Base-by-base conservation (phyloP, 352 stramenopile species). In the Phytopythium boreale region DNA sequence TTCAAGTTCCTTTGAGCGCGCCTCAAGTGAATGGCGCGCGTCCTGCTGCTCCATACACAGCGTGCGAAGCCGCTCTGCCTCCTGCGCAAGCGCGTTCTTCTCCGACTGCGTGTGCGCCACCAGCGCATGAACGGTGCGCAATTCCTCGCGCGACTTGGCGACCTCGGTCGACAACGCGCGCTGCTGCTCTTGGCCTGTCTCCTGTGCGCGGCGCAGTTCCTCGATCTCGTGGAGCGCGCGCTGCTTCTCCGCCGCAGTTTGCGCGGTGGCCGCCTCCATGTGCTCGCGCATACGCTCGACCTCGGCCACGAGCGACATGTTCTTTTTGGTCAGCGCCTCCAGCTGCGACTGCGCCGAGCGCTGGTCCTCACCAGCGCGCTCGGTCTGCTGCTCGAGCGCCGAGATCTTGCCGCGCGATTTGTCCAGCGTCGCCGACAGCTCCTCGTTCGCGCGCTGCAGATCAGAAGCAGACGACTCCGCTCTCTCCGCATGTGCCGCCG, bases 241-340 rank as follows among this genome's bases (percentile, higher is more conserved):
- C 36, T 64, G 44, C 10, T 36, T 57, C 34, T 64, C 37, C 20
- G 24, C 29, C 24, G 26, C 39, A 1, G n/a, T 7, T 1, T 34
- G 29, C 12, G 29, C 19, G 7, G 22, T 15, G 0, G 17, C 8
- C 22, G 55, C 34, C 10, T 88, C 76, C 12, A 66, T 41, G 55
- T 87, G 75, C 62, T 90, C 80, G 8, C 76, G 73, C 43, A 75
- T 67, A 34, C 51, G 63, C 67, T 85, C 74, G 12, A 82, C 56
- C 27, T 92, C 84, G 0, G 81, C 72, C 17, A 85, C 64, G 36
- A 92, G 53, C 20, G 65, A 66, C 11, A 82, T 57, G 43, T 91
- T 90, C 70, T 93, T 90, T 47, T 79, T 83, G 19, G 76, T 85
- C 7, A 92, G 67, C 15, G 75, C 56, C 62, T 89, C 76, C 4